A percentile compares a stretch with the other conserved stretches of the same genome.
Conservation (phyloP, 1,139 yeast genomes). For the Geotrichum phurueaensis region DNA sequence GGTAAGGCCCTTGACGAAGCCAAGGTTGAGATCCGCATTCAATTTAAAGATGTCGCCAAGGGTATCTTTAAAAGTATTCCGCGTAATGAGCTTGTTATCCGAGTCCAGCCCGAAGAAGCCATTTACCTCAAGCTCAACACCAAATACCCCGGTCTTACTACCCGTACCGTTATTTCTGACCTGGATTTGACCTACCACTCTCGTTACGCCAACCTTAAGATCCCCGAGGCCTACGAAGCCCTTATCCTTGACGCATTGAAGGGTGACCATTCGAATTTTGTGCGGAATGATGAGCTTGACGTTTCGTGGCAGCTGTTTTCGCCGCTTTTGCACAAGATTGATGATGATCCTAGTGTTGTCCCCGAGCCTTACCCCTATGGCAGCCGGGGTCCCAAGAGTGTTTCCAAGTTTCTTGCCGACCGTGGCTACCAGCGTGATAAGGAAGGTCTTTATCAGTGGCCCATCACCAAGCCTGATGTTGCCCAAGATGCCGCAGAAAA, state of each 20-base stretch:
- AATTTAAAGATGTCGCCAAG: slow-evolving; percentile 77
- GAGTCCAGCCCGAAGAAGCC: slow-evolving; percentile 94
- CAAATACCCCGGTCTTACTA: slow-evolving; percentile 86
- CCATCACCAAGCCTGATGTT: slow-evolving; percentile 25
- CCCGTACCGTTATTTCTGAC: slow-evolving; percentile 77
- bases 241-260: slow-evolving; percentile 82
- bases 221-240: slow-evolving; percentile 97
- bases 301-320: slow-evolving; percentile 90
- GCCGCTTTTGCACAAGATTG: slow-evolving; percentile 76
- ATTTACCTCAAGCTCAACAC: slow-evolving; percentile 87
- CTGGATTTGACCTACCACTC: slow-evolving; percentile 79
- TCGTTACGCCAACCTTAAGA: slow-evolving; percentile 58
- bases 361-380: slow-evolving; percentile 84
- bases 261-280: slow-evolving; percentile 96
- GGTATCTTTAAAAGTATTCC: slow-evolving; percentile 80
- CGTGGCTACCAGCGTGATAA: slow-evolving; percentile 65
- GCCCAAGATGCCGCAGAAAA: slow-evolving; percentile 23
- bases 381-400: slow-evolving; percentile 74
- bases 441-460: slow-evolving; percentile 29
- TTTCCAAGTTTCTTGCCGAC: slow-evolving; percentile 53
- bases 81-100: slow-evolving; percentile 86
- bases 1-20: slow-evolving; percentile 93
- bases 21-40: slow-evolving; percentile 87
- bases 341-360: slow-evolving; percentile 41
- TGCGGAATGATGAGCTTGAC: slow-evolving; percentile 95